These are phyloP conservation scores for Phytophthora agathidicida DNA, from an alignment of 352 stramenopile species.

Conservation along the genomic window DNA sequence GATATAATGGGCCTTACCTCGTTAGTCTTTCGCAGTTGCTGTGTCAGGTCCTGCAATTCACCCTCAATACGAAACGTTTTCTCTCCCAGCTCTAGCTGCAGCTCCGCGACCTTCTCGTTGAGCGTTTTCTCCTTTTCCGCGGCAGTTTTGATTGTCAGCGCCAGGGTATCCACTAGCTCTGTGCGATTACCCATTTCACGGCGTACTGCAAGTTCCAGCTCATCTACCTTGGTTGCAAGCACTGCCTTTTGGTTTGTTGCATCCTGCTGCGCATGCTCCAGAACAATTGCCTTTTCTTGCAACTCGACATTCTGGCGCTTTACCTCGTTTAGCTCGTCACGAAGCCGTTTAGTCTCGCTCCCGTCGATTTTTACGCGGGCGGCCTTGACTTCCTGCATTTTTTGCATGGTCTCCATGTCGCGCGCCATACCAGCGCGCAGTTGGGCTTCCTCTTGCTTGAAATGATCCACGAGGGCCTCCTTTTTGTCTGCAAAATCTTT, in stretches of 20 bases:
- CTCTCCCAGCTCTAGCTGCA: constrained; percentile 65
- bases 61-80: constrained; percentile 71
- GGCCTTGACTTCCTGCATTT: constrained; percentile 62
- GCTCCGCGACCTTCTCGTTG: constrained; percentile 42
- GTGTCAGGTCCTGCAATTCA: constrained; percentile 56
- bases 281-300: constrained; percentile 45
- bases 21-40: constrained; percentile 65
- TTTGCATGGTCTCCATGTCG: constrained; percentile 76
- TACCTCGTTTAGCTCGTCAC: constrained; percentile 47
- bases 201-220: constrained; percentile 57
- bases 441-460: constrained; percentile 69
- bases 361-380: constrained; percentile 72
- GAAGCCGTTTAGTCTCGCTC: constrained; percentile 55
- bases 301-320: constrained; percentile 48
- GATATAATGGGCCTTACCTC: constrained; percentile 49
- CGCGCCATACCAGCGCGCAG: constrained; percentile 58
- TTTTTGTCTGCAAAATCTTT: constrained; percentile 69
- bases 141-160: constrained; percentile 55
- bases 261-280: constrained; percentile 54
- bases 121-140: constrained; percentile 63
- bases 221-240: constrained; percentile 53
- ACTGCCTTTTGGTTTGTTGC: constrained; percentile 35
- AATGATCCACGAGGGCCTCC: constrained; percentile 61
- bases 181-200: constrained; percentile 72
- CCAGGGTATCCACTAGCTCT: constrained; percentile 78